Base-by-base conservation (phyloP, 768 basidiomycete genomes). In the Pholiota conissans region DNA sequence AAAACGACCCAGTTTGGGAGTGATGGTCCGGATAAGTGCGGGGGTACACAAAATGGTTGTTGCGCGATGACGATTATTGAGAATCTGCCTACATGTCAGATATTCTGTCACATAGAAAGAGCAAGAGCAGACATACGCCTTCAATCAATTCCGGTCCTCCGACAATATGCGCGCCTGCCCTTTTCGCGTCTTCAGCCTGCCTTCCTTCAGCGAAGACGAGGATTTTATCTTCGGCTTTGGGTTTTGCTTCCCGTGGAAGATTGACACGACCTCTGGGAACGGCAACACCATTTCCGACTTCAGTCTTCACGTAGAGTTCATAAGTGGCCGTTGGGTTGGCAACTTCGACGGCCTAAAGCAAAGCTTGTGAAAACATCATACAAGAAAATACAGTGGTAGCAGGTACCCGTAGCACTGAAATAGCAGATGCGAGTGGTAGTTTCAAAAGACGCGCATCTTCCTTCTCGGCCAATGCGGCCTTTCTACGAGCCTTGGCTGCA, bases 131-230 rank as follows among this genome's bases (percentile, higher is more conserved):
- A 80, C 89, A 22, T 65, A 94, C 93, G 55, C 85, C 86, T n/a
- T 93, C 89, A 54, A 93, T 84, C 5, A 99, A 77, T 65, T 98
- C 97, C 42, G 83, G 78, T 27, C 95, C 96, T 46, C 97, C 97
- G 14, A 98, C 92, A 59, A 90, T 83, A 58, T 93, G 85, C 1
- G 95, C 97, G 5, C 97, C 97, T 3, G 93, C 92, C 40, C 79
- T 83, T 71, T 82, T 87, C 0, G 97, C 97, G 26, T 90, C 86
- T 18, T 92, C 90, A 16, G 89, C 92, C 50, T 83, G 79, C 55
- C 85, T 78, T 5, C 93, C 93, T 63, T 94, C 91, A 3, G 95
- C 95, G 65, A 98, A 98, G 28, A 96, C 94, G n/a, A 97, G 80
- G 53, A 98, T 87, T 55, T 82, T 86, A 59, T 91, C 90, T 64